A percentile compares a stretch with the other conserved stretches of the same genome.
phyloP scores from a whole-genome alignment of 2,329 filamentous ascomycete species.

The Cytospora leucostoma region DNA sequence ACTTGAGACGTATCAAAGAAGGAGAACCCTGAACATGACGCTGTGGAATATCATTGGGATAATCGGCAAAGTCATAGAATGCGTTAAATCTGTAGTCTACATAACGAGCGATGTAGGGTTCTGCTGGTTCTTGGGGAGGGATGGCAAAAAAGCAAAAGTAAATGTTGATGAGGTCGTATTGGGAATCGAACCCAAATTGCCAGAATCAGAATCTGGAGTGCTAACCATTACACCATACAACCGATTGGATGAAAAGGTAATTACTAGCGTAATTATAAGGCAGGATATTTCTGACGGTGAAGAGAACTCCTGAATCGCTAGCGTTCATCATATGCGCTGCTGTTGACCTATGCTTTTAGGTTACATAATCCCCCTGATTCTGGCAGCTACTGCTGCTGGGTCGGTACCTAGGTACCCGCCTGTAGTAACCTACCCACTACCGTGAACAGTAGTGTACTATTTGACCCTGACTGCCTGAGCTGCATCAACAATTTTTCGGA shows the following conservation, averaged over 20 bases:
- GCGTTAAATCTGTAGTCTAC: no score
- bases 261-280: background rate
- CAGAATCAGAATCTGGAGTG: background rate
- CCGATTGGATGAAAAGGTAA: background rate
- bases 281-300: background rate
- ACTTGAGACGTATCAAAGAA: no score
- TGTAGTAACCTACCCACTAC: background rate
- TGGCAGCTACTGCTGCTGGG: background rate
- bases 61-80: no score
- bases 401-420: background rate
- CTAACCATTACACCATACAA: slow-evolving; percentile 2
- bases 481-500: slow-evolving; percentile 21
- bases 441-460: background rate
- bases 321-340: no score
- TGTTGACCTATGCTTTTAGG: no score
- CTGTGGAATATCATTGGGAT: no score
- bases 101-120: no score
- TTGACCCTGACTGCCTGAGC: slow-evolving; percentile 12
- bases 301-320: no score
- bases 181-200: slow-evolving; percentile 1
- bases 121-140: no score
- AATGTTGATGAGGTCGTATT: background rate
- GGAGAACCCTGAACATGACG: no score
- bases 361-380: no score
- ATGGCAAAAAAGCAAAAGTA: background rate